Base-by-base conservation (phyloP, 441 rosid species). In the Arabidopsis hybrid region DNA sequence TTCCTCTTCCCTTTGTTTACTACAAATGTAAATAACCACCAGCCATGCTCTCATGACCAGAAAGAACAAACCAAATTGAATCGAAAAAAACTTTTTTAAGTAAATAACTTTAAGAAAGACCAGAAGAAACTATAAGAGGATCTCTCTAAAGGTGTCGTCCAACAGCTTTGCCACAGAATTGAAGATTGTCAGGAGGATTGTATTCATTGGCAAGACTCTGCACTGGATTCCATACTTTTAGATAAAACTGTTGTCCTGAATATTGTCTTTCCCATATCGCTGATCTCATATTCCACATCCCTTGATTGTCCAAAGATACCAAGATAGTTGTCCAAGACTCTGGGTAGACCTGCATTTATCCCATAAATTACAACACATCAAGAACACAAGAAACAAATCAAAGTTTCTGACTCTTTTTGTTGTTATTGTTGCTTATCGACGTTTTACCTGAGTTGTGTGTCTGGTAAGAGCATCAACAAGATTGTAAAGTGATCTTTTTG, bases 251-350 rank as follows among this genome's bases (percentile, higher is more conserved):
- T 45, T 91, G 96, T 60, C 98, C 98, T 0, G 84, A 87, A 74
- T 88, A 90, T 35, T 86, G 96, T 75, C 88, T 85, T 53, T 90
- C 96, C 95, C 98, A 90, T 66, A 77, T 67, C 8, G 98, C 90
- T 2, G 98, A 94, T 82, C 96, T 83, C 86, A 91, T 6, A 69
- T 94, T 94, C 98, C 98, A 91, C 97, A 91, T 91, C 0, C 98
- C 98, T 79, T 90, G 92, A 83, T 90, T 94, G 89, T 91, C 98
- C 70, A 91, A 68, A 1, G 98, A 91, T 35, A 90, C 88, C 72
- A 83, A 81, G 58, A 94, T 85, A 3, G 89, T 45, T 0, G 97
- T 90, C 98, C 98, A 94, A 12, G 95, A 86, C 34, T 86, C 81
- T 42, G 96, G 97, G 59, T 89, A 94, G 8, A 90, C 97, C 98